These are phyloP conservation scores for Boletales sp. DNA, from an alignment of 768 basidiomycete species.

Conservation along the genomic window DNA sequence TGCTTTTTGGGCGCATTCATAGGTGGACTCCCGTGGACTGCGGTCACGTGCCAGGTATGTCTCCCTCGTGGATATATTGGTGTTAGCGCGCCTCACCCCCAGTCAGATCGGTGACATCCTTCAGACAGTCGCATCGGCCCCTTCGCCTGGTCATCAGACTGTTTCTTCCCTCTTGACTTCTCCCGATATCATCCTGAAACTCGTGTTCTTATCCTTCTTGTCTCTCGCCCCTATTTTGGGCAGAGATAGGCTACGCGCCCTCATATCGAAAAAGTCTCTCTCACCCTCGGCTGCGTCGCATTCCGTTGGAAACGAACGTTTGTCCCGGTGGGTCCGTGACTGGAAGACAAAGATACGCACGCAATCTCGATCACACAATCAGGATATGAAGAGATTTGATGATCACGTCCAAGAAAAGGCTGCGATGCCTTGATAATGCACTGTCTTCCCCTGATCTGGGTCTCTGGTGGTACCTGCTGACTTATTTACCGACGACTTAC, in stretches of 20 bases:
- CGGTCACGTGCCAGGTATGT: constrained; percentile 82
- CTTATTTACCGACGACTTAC: constrained; percentile 19
- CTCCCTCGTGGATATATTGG: constrained; percentile 14
- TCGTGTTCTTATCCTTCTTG: constrained; percentile 76
- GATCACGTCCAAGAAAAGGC: constrained; percentile 55
- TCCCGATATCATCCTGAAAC: constrained; percentile 79
- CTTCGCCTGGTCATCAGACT: constrained; percentile 67
- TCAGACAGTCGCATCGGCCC: constrained; percentile 74
- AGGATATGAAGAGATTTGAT: constrained; percentile 45
- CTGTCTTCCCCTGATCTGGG: constrained; percentile 11
- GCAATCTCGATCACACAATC: constrained; percentile 48
- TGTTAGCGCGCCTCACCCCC: constrained; percentile 12
- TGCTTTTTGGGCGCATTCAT: constrained; percentile 82
- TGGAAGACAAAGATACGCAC: constrained; percentile 62
- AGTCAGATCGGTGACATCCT: constrained; percentile 80
- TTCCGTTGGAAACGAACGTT: constrained; percentile 33
- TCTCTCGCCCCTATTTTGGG: constrained; percentile 86
- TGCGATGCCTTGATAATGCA: constrained; percentile 22
- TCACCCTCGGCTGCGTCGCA: constrained; percentile 18
- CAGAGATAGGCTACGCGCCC: constrained; percentile 57
- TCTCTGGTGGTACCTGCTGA: constrained; percentile 10
- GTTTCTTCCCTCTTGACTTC: constrained; percentile 84
- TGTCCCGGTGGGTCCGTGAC: constrained; percentile 58
- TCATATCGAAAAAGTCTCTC: constrained; percentile 41
- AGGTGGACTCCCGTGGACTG: constrained; percentile 84